Evolutionary conservation across 192 early-diverging fungal genomes (phyloP), one percentile per base, ranked within the genome.

Genomic region (Umbelopsis sp.): DNA sequence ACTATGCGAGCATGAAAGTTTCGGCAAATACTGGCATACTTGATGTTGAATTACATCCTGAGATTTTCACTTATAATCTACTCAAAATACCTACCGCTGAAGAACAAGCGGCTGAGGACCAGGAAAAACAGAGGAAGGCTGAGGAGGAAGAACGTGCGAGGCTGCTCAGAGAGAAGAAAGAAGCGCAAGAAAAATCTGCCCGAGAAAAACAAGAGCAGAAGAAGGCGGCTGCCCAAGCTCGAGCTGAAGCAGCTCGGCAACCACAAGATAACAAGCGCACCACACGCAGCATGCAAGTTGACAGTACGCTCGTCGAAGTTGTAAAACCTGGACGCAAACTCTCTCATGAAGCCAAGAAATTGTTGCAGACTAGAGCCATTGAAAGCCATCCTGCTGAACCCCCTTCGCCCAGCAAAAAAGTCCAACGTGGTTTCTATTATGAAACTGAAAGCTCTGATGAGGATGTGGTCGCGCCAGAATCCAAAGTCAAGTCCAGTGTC

Each of bases 11-110:
- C 16, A 49, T 87, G 12, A 69, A 74, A 4, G 71, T 85, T 45
- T 69, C 77, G 35, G 71, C 73, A 7, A 46, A 66, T 49, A 80
- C 79, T 33, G 82, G 81, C 45, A 74, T 84, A 8, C 30, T 88
- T 15, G 73, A 81, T 47, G 52, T 81, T 10, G 68, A 68, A 5
- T 76, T 86, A 23, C 76, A 86, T 68, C 74, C 75, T 9, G 83
- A 85, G 50, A 81, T 89, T n/a, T 84, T 88, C 33, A 72, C 79
- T 1, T 86, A 86, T 66, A 79, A 75, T 64, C 11, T 76, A 35
- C 46, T 51, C 9, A 33, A 30, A 46, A 64, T 70, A 64, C 61
- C 69, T 7, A 44, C 55, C 16, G 52, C 30, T 16, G 52, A 53
- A 0, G 64, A 71, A 27, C 10, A 30, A 53, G 45, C 71, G 20